Base-by-base conservation (phyloP, 768 basidiomycete species). In the Lactarius deliciosus region DNA sequence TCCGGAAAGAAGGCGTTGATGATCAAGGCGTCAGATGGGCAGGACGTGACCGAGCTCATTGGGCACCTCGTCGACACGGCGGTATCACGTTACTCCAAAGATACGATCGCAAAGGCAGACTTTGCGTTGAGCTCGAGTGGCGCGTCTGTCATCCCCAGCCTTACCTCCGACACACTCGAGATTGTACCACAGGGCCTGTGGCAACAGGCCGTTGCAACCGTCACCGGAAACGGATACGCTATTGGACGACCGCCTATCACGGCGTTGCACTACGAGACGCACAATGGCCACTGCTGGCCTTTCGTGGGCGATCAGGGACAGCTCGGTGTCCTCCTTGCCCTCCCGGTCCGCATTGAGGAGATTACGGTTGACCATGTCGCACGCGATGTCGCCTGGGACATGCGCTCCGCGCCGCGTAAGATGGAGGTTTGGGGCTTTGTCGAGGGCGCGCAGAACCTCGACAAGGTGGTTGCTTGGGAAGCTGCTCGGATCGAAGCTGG, bases 391-490 rank as follows among this genome's bases (percentile, higher is more conserved):
- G 90, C 94, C 6, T 85, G 86, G 73, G 92, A 96, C 71, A 81
- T 92, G 77, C 81, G 86, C 45, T 87, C 87, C 47, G 93, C 94
- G 1, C 96, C 96, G 53, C 80, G 85, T 65, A 81, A 89, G 53
- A 92, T 98, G 86, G 93, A 97, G 71, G 84, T 96, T 5, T 96
- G 94, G 95, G 95, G 87, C 0, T 76, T 94, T 70, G 84, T 96
- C 40, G 94, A 97, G 69, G 92, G 91, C 11, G 67, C 73, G 60
- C 89, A 91, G 59, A 92, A 95, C 70, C 63, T 86, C 7, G 82
- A 76, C 41, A 90, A 86, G 74, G 79, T 91, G 34, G 73, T 72
- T 32, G 81, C 77, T 61, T 92, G 88, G 80, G 79, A 77, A 69
- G 81, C 76, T 68, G 72, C 71, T 64, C 74, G 57, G 25, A 71